Evolutionary conservation across 495 filamentous ascomycete genomes (phyloP).

Genomic region (Penicillium malachiteum): DNA sequence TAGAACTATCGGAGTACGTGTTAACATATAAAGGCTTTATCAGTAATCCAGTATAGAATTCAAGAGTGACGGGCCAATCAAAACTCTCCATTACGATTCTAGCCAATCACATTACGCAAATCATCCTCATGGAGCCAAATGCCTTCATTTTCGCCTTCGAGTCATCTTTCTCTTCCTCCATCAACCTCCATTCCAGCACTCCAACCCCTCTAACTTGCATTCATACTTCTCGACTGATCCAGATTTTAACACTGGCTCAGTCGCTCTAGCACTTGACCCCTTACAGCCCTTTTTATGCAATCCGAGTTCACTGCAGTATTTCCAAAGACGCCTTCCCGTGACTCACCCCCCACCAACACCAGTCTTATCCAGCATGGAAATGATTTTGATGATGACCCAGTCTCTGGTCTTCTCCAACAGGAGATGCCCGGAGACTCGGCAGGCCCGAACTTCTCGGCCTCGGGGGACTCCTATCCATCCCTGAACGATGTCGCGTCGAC

Average conservation of each 20-base stretch:
- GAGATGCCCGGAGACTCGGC: constrained; percentile 32
- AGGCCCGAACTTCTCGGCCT: constrained; percentile 21
- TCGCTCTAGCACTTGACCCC: constrained; percentile 48
- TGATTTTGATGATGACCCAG: constrained; percentile 46
- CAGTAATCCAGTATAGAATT: too few relatives aligned
- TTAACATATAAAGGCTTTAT: too few relatives aligned
- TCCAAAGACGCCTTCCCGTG: constrained; percentile 49
- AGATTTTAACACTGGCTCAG: constrained; percentile 61
- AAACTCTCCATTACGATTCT: too few relatives aligned
- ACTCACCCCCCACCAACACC: constrained; percentile 38
- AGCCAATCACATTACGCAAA: too few relatives aligned
- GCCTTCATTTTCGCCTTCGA: constrained; percentile 13
- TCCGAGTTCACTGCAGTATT: constrained; percentile 66
- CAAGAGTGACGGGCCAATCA: too few relatives aligned
- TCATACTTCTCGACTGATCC: constrained; percentile 39
- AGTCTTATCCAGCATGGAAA: constrained; percentile 75
- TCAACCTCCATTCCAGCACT: constrained; percentile 3
- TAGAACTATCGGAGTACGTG: too few relatives aligned
- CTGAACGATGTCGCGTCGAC: constrained; percentile 28
- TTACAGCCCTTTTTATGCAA: constrained; percentile 80
- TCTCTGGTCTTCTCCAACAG: constrained; percentile 31
- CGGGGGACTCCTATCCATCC: constrained; percentile 33
- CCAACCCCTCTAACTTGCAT: constrained; percentile 8
- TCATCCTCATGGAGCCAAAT: not conserved
- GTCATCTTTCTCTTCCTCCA: constrained; percentile 14